Conservation (phyloP, 371 early-diverging fungal species). For the Blakeslea trispora region DNA sequence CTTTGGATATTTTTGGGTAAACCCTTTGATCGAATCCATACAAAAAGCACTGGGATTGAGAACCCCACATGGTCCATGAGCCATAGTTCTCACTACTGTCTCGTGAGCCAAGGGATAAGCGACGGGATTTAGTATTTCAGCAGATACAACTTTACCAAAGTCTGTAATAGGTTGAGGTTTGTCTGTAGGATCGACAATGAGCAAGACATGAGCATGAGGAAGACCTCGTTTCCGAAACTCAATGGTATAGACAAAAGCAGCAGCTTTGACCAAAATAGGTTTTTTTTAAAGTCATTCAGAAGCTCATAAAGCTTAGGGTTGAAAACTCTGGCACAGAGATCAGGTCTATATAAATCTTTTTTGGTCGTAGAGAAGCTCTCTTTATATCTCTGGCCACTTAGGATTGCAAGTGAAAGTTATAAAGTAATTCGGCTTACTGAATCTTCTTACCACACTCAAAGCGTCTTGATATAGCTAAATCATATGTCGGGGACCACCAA, state of each 20-base stretch:
- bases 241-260: conserved; percentile 6
- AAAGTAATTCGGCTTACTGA: conserved; percentile 33
- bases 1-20: conserved; percentile 26
- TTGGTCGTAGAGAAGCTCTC: conserved; percentile 14
- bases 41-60: conserved; percentile 24
- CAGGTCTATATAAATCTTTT: conserved; percentile 19
- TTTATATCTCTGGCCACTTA: conserved; percentile 28
- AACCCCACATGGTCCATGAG: conserved; percentile 38
- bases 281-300: conserved; percentile 25
- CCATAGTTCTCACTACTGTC: conserved; percentile 30
- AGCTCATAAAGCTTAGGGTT: conserved; percentile 25
- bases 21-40: conserved; percentile 29
- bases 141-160: neutral
- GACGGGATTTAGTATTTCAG: conserved; percentile 1
- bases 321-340: conserved; percentile 26
- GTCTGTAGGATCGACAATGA: neutral
- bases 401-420: conserved; percentile 43
- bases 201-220: conserved; percentile 12
- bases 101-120: conserved; percentile 28
- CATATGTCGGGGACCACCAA: too few relatives aligned
- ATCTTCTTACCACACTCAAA: conserved; percentile 13
- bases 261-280: conserved; percentile 16
- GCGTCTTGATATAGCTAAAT: too few relatives aligned
- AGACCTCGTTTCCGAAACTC: conserved; percentile 39
- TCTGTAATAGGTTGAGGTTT: neutral